Base-by-base conservation (phyloP, 208 protist species). In the Acanthamoeba castellanii region DNA sequence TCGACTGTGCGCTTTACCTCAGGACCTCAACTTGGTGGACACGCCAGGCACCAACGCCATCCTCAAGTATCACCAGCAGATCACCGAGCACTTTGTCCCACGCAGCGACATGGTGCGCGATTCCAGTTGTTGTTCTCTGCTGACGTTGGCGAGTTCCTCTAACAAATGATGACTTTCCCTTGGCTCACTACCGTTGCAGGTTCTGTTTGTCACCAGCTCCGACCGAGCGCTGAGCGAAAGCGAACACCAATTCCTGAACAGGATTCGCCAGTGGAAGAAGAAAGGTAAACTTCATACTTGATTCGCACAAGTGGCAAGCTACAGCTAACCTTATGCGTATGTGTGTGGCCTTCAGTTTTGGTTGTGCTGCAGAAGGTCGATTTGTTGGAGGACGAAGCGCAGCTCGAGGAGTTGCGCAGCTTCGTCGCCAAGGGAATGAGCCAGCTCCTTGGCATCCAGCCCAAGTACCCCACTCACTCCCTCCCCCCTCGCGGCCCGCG, bases 11-110 rank as follows among this genome's bases (percentile, higher is more conserved):
- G 52, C 52, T 1, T 57, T 14, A 22, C 16, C 32, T 42, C 42
- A 82, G 57, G 82, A 90, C 25, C 82, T 90, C 9, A 90, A 90
- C 30, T 37, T 96, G 20, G 95, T 96, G 0, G 95, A 96, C 70
- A 96, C 95, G 34, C 95, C 95, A 16, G 95, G 95, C 47, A 94
- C 89, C 14, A 85, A 85, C 45, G 70, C 72, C 34, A 84, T 96
- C 0, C 81, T 96, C 3, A 92, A 92, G 37, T 88, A 70, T 20
- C 95, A 96, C 88, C 95, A 96, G 92, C 82, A 95, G 42, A 96
- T 96, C 18, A 96, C 95, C 0, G 95, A 96, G 52, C 93, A 96
- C 30, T 96, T 96, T 47, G 68, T 96, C 18, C 95, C 95, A 30
- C 85, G 94, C 20, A 87, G 57, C 66, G 95, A 95, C 88, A 89